These are phyloP conservation scores for Cupressus sempervirens DNA, from an alignment of 75 land plant genomes.

Conservation along the genomic window DNA sequence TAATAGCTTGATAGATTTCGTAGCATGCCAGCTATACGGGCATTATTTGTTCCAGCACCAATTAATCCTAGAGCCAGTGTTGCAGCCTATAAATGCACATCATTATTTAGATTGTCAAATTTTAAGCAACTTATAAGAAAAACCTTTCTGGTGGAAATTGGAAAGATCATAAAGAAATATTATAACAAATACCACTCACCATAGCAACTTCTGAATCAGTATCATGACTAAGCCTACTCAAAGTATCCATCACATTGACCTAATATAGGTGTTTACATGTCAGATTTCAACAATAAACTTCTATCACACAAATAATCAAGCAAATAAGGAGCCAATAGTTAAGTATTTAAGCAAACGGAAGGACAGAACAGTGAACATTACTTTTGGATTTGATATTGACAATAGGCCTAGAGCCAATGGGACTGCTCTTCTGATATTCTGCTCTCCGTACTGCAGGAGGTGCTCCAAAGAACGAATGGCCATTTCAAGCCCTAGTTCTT, in stretches of 20 bases:
- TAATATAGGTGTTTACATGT: constrained; percentile 18
- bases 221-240: constrained; percentile 95
- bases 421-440: constrained; percentile 87
- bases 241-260: constrained; percentile 97
- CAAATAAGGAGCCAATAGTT: neutral
- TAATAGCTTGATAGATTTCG: constrained; percentile 97
- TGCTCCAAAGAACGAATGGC: constrained; percentile 91
- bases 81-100: constrained; percentile 61
- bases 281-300: neutral
- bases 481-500: constrained; percentile 95
- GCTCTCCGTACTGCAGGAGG: constrained; percentile 96
- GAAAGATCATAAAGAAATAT: neutral
- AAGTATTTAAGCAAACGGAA: neutral
- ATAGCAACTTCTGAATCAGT: constrained; percentile 91
- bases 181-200: constrained; percentile 44
- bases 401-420: constrained; percentile 92
- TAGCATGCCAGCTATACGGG: constrained; percentile 98
- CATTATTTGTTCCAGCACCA: constrained; percentile 98
- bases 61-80: constrained; percentile 81
- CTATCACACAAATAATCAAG: neutral
- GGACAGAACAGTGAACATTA: constrained; percentile 18
- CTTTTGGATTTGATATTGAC: constrained; percentile 99
- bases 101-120: neutral
- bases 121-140: neutral
- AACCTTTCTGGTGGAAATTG: neutral